Base-by-base conservation (phyloP, 129 eudicot species). In the Glebionis coronaria region DNA sequence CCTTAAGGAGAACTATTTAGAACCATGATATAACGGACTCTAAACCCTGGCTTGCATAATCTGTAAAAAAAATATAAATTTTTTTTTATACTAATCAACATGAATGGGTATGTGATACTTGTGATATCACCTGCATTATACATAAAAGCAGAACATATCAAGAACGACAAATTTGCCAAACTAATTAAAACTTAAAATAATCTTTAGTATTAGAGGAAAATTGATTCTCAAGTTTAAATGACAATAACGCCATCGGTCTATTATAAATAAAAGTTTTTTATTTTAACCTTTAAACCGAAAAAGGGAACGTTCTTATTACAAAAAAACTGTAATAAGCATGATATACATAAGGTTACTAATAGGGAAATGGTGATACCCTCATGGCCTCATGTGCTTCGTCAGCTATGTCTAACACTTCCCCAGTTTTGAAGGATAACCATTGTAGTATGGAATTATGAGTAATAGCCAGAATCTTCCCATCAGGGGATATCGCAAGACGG, bases 301-400 rank as follows among this genome's bases (percentile, higher is more conserved):
- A 29, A 28, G 31, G 31, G 31, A 27, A 27, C 4, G 31, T 27
- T 27, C 31, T 27, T 27, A 4, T 27, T 27, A 27, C 31, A 27
- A 2, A 27, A 1, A 27, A 27, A 28, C 31, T 28, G 31, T 3
- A 28, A 6, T 4, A 29, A 4, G 35, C 35, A 29, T 29, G 35
- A 29, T 58, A 0, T 12, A 12, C 44, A 5, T 11, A 16, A 58
- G 6, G 3, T 1, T 1, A 12, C 4, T 11, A 29, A 15, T 44
- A 44, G 27, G 72, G 50, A 64, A 66, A 18, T 44, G 56, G 25
- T 15, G 63, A 71, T 88, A 91, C 97, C n/a, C n/a, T n/a, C n/a
- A n/a, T n/a, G n/a, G n/a, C 96, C 61, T 91, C 97, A 78, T 91
- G 97, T 65, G 97, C 96, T 71, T 83, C 85, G 20, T 88, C 94